Evolutionary conservation across 1,284 basidiomycete genomes (phyloP).

Genomic region (Laetiporus sulphureus): DNA sequence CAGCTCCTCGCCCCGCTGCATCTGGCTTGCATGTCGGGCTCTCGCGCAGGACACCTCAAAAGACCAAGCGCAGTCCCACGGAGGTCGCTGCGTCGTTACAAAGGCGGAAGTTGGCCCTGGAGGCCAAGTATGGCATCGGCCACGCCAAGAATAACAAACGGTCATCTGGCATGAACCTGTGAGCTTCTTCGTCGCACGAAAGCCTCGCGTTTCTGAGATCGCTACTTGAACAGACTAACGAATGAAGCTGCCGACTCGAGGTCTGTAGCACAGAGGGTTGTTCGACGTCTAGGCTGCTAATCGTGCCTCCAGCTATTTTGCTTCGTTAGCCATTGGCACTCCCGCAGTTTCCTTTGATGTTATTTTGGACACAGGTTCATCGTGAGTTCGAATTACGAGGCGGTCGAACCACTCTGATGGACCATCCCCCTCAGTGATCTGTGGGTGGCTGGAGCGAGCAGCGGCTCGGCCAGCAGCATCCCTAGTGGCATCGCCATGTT

Average conservation of each 20-base stretch:
- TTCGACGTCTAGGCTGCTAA: background rate
- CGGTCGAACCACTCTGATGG: too few relatives aligned
- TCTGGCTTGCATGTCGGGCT: constrained; percentile 17
- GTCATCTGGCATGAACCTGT: constrained; percentile 25
- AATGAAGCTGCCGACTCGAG: constrained; percentile 25
- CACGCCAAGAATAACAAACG: constrained; percentile 17
- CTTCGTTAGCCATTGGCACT: constrained; percentile 36
- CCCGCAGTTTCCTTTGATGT: constrained; percentile 32
- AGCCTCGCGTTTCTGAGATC: background rate
- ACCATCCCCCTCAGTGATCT: constrained; percentile 17
- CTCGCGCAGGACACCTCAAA: constrained; percentile 10
- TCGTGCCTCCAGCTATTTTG: constrained; percentile 27
- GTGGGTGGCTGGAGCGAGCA: constrained; percentile 19
- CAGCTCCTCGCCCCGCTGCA: constrained; percentile 14
- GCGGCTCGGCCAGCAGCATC: constrained; percentile 9
- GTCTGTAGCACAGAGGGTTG: constrained; percentile 5
- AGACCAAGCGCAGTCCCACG: constrained; percentile 8
- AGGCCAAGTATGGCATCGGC: constrained; percentile 22
- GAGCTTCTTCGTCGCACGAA: constrained; percentile 5
- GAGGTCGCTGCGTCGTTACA: constrained; percentile 17
- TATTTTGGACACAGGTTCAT: constrained; percentile 54
- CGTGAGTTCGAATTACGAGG: too few relatives aligned
- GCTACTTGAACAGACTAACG: constrained; percentile 16
- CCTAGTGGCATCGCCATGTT: constrained; percentile 19
- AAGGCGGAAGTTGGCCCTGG: constrained; percentile 18